Evolutionary conservation across 1,139 yeast genomes (phyloP).

Genomic region (Zygosaccharomyces pseudobailii): DNA sequence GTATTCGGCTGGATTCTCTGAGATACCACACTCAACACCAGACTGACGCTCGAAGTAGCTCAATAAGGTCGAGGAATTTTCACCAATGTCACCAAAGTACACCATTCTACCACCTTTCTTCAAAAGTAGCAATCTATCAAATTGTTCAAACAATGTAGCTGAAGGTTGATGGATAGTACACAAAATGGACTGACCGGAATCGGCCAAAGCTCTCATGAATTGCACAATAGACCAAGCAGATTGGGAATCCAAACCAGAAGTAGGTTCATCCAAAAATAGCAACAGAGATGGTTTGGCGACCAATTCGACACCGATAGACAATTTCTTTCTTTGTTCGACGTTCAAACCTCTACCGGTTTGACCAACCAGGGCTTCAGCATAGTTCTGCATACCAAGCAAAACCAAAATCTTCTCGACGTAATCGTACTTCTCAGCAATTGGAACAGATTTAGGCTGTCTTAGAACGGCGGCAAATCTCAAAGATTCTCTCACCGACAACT

Average conservation of each 20-base stretch:
- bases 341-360: conserved; percentile 53
- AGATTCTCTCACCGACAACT: conserved; percentile 57
- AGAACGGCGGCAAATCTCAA: conserved; percentile 56
- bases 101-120: conserved; percentile 60
- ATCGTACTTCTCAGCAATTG: conserved; percentile 47
- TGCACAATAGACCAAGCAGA: conserved; percentile 55
- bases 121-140: conserved; percentile 46
- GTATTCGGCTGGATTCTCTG: conserved; percentile 64
- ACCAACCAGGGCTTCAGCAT: conserved; percentile 63
- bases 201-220: conserved; percentile 47
- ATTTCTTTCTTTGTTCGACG: conserved; percentile 62
- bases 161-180: conserved; percentile 60
- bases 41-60: conserved; percentile 54
- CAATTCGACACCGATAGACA: conserved; percentile 60
- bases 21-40: conserved; percentile 42
- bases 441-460: conserved; percentile 48
- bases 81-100: conserved; percentile 63
- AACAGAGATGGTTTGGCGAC: conserved; percentile 52
- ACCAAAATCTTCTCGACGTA: conserved; percentile 56
- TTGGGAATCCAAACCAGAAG: conserved; percentile 57
- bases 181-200: conserved; percentile 52
- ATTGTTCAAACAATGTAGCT: conserved; percentile 49
- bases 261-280: conserved; percentile 53
- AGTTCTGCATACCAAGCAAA: conserved; percentile 53
- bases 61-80: conserved; percentile 45